phyloP scores from a whole-genome alignment of 1,284 basidiomycete genomes.

The Ceratobasidium sp. region DNA sequence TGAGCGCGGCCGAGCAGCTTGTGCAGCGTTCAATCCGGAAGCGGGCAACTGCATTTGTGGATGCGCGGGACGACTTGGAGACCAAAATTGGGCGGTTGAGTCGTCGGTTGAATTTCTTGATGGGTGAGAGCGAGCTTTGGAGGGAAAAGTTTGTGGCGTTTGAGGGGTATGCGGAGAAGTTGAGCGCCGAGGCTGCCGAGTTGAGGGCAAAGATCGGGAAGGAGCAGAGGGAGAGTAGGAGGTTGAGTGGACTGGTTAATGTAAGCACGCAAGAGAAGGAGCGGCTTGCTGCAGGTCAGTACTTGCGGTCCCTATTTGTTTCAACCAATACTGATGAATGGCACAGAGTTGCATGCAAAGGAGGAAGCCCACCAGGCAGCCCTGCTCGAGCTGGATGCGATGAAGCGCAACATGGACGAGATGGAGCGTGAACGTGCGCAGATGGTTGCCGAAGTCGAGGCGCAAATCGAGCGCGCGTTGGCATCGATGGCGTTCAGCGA shows the following conservation, averaged over 20 bases:
- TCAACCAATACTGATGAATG: conserved; percentile 25
- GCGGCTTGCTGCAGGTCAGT: conserved; percentile 74
- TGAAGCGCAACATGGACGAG: conserved; percentile 77
- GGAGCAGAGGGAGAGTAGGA: conserved; percentile 83
- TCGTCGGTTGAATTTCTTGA: conserved; percentile 84
- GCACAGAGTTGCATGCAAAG: conserved; percentile 68
- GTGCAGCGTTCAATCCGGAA: conserved; percentile 87
- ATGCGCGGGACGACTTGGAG: conserved; percentile 89
- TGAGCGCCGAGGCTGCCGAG: conserved; percentile 82
- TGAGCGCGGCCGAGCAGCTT: conserved; percentile 78
- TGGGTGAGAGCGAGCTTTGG: conserved; percentile 90
- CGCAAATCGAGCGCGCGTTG: conserved; percentile 82
- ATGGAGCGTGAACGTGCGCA: conserved; percentile 84
- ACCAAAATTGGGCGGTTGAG: conserved; percentile 85
- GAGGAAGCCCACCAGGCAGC: conserved; percentile 76
- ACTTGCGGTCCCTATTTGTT: conserved; percentile 43
- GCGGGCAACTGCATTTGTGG: conserved; percentile 88
- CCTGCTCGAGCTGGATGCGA: conserved; percentile 68
- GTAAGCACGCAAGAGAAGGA: conserved; percentile 76
- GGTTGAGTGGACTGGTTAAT: conserved; percentile 76
- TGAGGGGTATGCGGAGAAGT: conserved; percentile 88
- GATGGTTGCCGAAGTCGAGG: conserved; percentile 86
- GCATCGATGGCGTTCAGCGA: conserved; percentile 73
- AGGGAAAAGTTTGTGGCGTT: conserved; percentile 90
- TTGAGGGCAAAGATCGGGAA: conserved; percentile 82